Conservation (phyloP, 148 eudicot genomes). For the Pouteria glomerata region DNA sequence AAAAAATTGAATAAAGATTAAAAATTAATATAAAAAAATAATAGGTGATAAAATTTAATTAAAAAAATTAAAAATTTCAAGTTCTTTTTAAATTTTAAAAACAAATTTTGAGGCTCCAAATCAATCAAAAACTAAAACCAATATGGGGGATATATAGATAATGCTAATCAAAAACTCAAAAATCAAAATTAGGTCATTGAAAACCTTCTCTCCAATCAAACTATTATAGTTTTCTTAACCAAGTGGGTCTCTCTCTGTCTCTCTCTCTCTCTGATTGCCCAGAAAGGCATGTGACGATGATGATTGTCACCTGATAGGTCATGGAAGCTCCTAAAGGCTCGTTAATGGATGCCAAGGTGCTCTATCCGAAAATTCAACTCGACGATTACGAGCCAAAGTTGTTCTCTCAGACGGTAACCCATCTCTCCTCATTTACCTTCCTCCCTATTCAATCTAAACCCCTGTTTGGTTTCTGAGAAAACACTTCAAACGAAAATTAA, state of each 20-base stretch:
- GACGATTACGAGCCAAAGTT: conserved; percentile 42
- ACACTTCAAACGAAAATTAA: background rate
- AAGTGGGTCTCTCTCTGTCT: background rate
- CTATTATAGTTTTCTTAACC: background rate
- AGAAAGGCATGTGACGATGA: background rate
- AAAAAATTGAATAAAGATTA: too few species aligned
- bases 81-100: too few species aligned
- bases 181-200: too few species aligned
- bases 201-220: background rate
- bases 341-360: background rate
- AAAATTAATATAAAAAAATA: too few species aligned
- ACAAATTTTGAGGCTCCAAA: too few species aligned
- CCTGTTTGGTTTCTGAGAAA: background rate
- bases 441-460: background rate
- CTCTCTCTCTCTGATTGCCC: background rate
- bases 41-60: too few species aligned
- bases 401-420: conserved; percentile 30
- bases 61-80: too few species aligned
- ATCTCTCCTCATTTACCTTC: background rate
- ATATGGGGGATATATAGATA: too few species aligned
- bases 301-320: background rate
- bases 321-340: background rate
- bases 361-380: conserved; percentile 41
- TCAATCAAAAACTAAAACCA: too few species aligned
- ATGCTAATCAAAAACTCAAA: too few species aligned